Conservation (phyloP, 2,329 filamentous ascomycete genomes). For the Pseudopithomyces chartarum region DNA sequence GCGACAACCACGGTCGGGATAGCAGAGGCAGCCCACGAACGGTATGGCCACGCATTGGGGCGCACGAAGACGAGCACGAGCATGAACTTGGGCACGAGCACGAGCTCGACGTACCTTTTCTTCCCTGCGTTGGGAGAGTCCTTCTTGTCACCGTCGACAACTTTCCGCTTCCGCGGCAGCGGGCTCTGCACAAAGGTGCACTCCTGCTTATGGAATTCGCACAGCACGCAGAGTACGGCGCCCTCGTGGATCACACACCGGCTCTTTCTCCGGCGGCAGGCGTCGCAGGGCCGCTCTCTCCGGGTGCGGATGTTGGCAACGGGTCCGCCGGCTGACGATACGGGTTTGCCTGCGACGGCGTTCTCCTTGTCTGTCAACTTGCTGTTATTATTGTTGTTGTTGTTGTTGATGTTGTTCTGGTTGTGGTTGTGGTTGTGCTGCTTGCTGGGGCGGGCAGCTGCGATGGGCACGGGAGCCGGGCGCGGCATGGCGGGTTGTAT, state of each 20-base stretch:
- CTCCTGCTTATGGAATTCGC: slow-evolving; percentile 76
- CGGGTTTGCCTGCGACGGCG: slow-evolving; percentile 45
- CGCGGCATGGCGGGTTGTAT: slow-evolving; percentile 53
- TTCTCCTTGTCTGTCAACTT: slow-evolving; percentile 51
- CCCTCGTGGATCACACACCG: slow-evolving; percentile 81
- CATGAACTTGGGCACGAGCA: too few relatives aligned
- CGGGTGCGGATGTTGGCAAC: slow-evolving; percentile 47
- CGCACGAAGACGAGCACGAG: neutral
- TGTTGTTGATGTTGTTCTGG: too few relatives aligned
- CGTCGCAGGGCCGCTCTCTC: slow-evolving; percentile 59
- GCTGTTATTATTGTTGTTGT: too few relatives aligned
- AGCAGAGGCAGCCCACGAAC: neutral
- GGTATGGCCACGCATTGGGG: neutral
- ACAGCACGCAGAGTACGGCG: slow-evolving; percentile 73
- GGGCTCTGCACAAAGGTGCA: slow-evolving; percentile 81
- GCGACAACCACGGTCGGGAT: neutral
- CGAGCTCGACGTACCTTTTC: slow-evolving; percentile 66
- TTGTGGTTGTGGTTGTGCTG: slow-evolving; percentile 31
- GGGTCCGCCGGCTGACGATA: slow-evolving; percentile 36
- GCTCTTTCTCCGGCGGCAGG: slow-evolving; percentile 73
- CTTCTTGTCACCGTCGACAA: slow-evolving; percentile 66
- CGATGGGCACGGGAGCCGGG: slow-evolving; percentile 52
- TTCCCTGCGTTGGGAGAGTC: slow-evolving; percentile 62
- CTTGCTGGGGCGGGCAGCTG: slow-evolving; percentile 51
- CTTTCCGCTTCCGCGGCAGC: slow-evolving; percentile 78